These are phyloP conservation scores for Globisporangium ultimum DNA, from an alignment of 352 stramenopile genomes.

Conservation along the genomic window DNA sequence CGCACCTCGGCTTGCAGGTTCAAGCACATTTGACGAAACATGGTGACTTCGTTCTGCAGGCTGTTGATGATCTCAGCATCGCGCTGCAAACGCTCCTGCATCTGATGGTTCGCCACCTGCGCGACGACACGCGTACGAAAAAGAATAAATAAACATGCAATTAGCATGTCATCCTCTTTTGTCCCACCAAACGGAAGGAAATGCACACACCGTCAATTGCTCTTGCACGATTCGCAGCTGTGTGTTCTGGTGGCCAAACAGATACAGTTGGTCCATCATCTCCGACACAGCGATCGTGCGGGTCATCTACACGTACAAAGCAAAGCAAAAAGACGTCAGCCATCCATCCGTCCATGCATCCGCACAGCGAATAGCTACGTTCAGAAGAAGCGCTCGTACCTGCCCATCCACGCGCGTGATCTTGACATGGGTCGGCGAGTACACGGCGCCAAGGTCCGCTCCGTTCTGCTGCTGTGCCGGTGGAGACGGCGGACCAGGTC, in stretches of 20 bases:
- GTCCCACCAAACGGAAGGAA: not conserved
- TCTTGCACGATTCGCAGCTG: slow-evolving; percentile 58
- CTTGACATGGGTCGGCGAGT: slow-evolving; percentile 65
- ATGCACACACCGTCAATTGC: slow-evolving; percentile 52
- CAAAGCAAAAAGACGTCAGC: not conserved
- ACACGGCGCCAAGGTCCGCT: slow-evolving; percentile 44
- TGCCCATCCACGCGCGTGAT: slow-evolving; percentile 70
- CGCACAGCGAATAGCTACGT: not conserved
- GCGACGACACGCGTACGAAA: too few species aligned
- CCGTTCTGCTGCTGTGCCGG: slow-evolving; percentile 1
- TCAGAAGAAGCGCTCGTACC: slow-evolving; percentile 11
- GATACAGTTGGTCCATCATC: slow-evolving; percentile 77
- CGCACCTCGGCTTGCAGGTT: slow-evolving; percentile 74
- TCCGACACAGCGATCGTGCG: slow-evolving; percentile 69
- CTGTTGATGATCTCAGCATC: slow-evolving; percentile 56
- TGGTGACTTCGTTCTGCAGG: slow-evolving; percentile 75
- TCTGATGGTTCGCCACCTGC: slow-evolving; percentile 58
- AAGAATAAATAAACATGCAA: not conserved
- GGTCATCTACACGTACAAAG: slow-evolving; percentile 36
- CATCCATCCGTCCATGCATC: not conserved
- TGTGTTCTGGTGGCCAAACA: slow-evolving; percentile 65
- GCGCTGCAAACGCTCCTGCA: slow-evolving; percentile 68
- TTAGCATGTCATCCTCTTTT: not conserved
- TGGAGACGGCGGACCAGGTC: not conserved
- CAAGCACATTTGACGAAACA: slow-evolving; percentile 83